Conservation (phyloP, 768 basidiomycete genomes). For the Grammothele lineata region DNA sequence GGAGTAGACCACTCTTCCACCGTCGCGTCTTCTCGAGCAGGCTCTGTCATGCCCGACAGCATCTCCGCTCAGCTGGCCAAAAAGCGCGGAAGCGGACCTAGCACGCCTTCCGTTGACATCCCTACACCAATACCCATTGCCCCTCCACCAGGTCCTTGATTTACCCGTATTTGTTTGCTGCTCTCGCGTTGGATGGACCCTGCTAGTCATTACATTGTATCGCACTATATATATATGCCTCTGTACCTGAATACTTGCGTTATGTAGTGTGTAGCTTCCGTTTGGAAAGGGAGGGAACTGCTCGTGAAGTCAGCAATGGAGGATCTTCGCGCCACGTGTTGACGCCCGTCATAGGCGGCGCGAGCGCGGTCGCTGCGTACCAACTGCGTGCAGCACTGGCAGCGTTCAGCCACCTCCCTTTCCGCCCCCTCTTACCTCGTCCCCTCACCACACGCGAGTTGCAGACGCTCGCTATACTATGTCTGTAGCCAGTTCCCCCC, state of each 20-base stretch:
- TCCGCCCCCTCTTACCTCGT: neutral
- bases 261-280: no score
- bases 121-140: neutral
- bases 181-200: no score
- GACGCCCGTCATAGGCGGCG: no score
- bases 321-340: no score
- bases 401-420: neutral
- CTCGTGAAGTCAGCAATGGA: no score
- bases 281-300: no score
- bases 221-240: no score
- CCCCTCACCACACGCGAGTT: neutral
- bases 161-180: no score
- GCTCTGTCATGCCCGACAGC: conserved; percentile 19
- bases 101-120: conserved; percentile 8
- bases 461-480: neutral
- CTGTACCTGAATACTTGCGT: no score
- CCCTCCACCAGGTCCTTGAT: neutral
- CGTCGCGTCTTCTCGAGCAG: conserved; percentile 20
- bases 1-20: conserved; percentile 8
- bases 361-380: neutral
- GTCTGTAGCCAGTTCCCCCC: conserved; percentile 13
- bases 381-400: neutral
- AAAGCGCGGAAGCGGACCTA: conserved; percentile 16
- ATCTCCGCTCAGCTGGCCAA: conserved; percentile 17
- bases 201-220: no score